Evolutionary conservation across 352 stramenopile species (phyloP), one percentile per base, ranked within the genome.

Genomic region (Globisporangium okanoganense): DNA sequence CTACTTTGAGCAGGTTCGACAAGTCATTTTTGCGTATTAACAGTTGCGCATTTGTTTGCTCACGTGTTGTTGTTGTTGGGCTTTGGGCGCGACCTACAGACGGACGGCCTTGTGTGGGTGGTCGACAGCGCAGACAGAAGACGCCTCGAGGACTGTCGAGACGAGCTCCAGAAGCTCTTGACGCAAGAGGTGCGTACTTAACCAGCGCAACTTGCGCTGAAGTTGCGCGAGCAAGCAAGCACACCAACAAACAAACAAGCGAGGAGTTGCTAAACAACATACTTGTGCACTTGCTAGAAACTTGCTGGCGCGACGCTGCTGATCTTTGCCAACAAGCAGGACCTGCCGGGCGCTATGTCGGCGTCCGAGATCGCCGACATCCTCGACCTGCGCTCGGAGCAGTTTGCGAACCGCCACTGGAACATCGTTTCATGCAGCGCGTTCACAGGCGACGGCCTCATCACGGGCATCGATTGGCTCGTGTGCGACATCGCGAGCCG

Each of bases 281-380:
- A 36, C 35, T 40, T 40, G 13, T 14, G 20, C 43, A 50, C 43
- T 18, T 29, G 18, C 10, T 20, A 55, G 48, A 55, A 55, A 55
- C 48, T 55, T 9, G 48, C 48, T 1, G 48, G 97, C n/a, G 97
- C 97, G 9, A 98, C 92, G 48, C 78, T 99, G n/a, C 76, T 99
- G 36, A 98, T 99, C 65, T 98, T 99, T 60, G 97, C 97, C 33
- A 99, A 99, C 84, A 99, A 99, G 69, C 96, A 99, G 70, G 97
- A 99, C 66, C 70, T 99, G 6, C 80, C 80, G 8, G 95, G 96
- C 2, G 95, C 97, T 25, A 70, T 99, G 12, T 79, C 79, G 12
- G 78, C 75, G 5, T 76, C 92, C 16, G 89, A 98, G 65, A 99
- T 99, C 67, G 88, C 83, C 13, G 66, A 94, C 40, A 73, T 83